Base-by-base conservation (phyloP, 2,329 filamentous ascomycete species). In the Calonectria naviculata region DNA sequence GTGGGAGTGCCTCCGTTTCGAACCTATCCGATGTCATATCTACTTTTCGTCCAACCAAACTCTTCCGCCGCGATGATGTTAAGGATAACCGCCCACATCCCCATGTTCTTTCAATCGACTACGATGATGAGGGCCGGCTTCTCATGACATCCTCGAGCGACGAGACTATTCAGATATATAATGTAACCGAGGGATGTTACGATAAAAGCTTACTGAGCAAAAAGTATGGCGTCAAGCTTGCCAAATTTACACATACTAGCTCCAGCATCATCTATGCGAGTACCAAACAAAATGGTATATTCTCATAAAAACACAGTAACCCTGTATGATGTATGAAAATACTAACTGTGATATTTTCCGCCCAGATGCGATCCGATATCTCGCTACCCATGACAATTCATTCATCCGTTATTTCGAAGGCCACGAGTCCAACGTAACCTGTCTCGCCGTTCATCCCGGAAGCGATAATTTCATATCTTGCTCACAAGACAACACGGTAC, bases 321-420 rank as follows among this genome's bases (percentile, higher is more conserved):
- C 34, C 31, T 15, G 19, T 31, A 10, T 24, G 15, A 4, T 38
- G 21, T n/a, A 34, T 19, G 36, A 38, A 24, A 17, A 52, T 21
- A 15, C 42, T 54, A 21, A 54, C 34, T 12, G 47, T 26, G 19
- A 24, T 17, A n/a, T 56, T 31, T 47, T 8, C 24, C 38, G 26
- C 9, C 29, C 68, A 93, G 93, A 96, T 86, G 95, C 91, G 78
- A 97, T 93, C 75, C 93, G 92, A 81, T 98, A 93, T 84, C 93
- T 95, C 73, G 97, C 91, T 68, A 98, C 93, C 15, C 97, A 99
- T 83, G 97, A 98, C 83, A 98, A 98, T 85, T 94, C 93, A 70
- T 99, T 97, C 83, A 94, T 98, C 73, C 93, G 97, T 73, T 99
- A 99, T 84, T 99, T 98, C 81, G 93, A 94, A 72, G 97, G 96